phyloP scores from a whole-genome alignment of 495 filamentous ascomycete genomes.

The Aspergillus sclerotiicarbonarius region DNA sequence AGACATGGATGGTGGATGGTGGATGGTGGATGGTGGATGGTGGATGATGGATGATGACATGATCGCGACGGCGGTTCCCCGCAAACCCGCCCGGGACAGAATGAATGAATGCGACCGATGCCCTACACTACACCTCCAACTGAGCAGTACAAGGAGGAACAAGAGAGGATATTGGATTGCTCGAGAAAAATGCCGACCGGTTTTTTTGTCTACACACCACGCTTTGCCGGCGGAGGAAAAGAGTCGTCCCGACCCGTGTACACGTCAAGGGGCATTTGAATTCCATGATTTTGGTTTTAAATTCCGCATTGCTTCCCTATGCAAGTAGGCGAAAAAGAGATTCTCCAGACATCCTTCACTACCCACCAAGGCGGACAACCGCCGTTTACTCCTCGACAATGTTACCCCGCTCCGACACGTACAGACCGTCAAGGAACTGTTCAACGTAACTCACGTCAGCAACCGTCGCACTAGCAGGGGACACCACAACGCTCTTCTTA shows the following conservation, averaged over 20 bases:
- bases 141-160: constrained; percentile 3
- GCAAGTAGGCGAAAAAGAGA: constrained; percentile 48
- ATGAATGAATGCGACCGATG: neutral
- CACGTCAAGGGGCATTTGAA: constrained; percentile 26
- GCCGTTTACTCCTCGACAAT: constrained; percentile 67
- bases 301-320: constrained; percentile 48
- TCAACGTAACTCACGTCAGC: constrained; percentile 28
- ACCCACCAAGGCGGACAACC: constrained; percentile 34
- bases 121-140: neutral
- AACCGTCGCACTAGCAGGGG: neutral
- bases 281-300: constrained; percentile 45
- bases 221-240: constrained; percentile 29
- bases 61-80: neutral
- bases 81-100: neutral
- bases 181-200: constrained; percentile 18
- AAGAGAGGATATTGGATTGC: constrained; percentile 17
- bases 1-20: neutral
- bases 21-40: neutral
- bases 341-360: constrained; percentile 43
- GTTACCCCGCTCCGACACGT: constrained; percentile 97
- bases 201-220: constrained; percentile 26
- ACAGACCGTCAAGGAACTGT: constrained; percentile 99
- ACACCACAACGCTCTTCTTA: constrained; percentile 31
- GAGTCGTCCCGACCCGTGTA: constrained; percentile 31
- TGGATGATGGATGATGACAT: neutral